phyloP scores from a whole-genome alignment of 1,139 yeast genomes.

The Keqinozyma sinolaborantium region DNA sequence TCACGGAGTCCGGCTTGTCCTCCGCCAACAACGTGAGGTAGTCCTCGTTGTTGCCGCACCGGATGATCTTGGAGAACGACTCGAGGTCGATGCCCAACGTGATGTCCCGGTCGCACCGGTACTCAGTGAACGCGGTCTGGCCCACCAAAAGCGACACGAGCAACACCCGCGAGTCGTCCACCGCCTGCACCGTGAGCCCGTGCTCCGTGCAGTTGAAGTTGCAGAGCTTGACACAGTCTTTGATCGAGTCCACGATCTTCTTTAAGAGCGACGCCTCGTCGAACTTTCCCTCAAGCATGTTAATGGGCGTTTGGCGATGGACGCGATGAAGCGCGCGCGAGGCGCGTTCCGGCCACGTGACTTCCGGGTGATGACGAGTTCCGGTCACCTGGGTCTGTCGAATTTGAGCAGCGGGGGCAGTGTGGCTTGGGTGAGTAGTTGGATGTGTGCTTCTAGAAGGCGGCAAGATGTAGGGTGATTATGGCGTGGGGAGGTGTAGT shows the following conservation, averaged over 20 bases:
- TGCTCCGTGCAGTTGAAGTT: slow-evolving; percentile 94
- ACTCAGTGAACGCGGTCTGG: slow-evolving; percentile 84
- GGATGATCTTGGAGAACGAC: slow-evolving; percentile 81
- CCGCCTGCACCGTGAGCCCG: slow-evolving; percentile 96
- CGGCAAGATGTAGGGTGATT: too few species aligned
- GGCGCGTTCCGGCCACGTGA: too few species aligned
- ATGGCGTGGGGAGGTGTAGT: too few species aligned
- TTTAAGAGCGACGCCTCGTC: slow-evolving; percentile 90
- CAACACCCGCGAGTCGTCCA: slow-evolving; percentile 94
- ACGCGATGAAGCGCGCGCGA: too few species aligned
- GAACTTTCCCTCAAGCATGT: slow-evolving; percentile 95
- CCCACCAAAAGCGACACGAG: slow-evolving; percentile 87
- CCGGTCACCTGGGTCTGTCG: too few species aligned
- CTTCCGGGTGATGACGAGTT: too few species aligned
- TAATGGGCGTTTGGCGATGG: not conserved
- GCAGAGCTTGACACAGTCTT: slow-evolving; percentile 90
- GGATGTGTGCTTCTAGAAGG: too few species aligned
- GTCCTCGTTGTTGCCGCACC: slow-evolving; percentile 90
- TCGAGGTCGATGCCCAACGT: slow-evolving; percentile 90
- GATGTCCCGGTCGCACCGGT: slow-evolving; percentile 93
- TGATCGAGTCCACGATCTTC: slow-evolving; percentile 87
- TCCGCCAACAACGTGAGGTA: slow-evolving; percentile 86
- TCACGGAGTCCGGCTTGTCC: slow-evolving; percentile 80
- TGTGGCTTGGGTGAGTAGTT: too few species aligned
- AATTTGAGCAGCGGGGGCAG: too few species aligned